These are phyloP conservation scores for Fistulina hepatica DNA, from an alignment of 1,284 basidiomycete genomes.

Conservation along the genomic window DNA sequence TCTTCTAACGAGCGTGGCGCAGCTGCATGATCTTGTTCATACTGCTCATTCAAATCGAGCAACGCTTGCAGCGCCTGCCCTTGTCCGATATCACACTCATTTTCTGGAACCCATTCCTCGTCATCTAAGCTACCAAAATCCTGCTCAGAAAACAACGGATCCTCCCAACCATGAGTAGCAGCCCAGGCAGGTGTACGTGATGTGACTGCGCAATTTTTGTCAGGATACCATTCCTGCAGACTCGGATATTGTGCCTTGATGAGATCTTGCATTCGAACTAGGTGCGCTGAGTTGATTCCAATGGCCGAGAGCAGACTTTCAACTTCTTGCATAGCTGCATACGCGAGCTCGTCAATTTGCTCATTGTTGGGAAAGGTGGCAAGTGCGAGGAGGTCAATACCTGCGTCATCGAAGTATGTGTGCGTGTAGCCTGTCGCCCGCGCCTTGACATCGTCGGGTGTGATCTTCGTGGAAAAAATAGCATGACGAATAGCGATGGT, in stretches of 20 bases:
- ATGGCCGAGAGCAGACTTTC: slow-evolving; percentile 8
- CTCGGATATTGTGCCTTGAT: too few species aligned
- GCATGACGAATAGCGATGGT: slow-evolving; percentile 12
- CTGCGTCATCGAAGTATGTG: slow-evolving; percentile 13
- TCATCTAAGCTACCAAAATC: too few species aligned
- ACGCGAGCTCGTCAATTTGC: slow-evolving; percentile 3
- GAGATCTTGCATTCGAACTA: neutral
- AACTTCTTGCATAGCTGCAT: slow-evolving; percentile 9
- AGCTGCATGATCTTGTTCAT: too few species aligned
- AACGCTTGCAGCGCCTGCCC: too few species aligned
- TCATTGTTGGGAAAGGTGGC: slow-evolving; percentile 9
- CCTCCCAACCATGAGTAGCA: too few species aligned
- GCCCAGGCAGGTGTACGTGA: too few species aligned
- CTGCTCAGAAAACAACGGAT: too few species aligned
- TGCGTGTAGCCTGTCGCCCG: slow-evolving; percentile 13
- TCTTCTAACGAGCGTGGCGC: too few species aligned
- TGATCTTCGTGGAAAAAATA: slow-evolving; percentile 2
- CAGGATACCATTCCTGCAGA: neutral
- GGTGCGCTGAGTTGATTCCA: neutral
- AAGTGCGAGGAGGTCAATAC: slow-evolving; percentile 11
- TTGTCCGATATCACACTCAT: too few species aligned
- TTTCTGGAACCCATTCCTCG: too few species aligned
- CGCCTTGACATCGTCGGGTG: slow-evolving; percentile 4
- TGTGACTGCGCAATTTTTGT: too few species aligned
- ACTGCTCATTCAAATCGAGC: too few species aligned